A percentile compares a stretch with the other conserved stretches of the same genome.
Evolutionary conservation across 1,284 basidiomycete genomes (phyloP).

Genomic region (Exobasidium rhododendri): DNA sequence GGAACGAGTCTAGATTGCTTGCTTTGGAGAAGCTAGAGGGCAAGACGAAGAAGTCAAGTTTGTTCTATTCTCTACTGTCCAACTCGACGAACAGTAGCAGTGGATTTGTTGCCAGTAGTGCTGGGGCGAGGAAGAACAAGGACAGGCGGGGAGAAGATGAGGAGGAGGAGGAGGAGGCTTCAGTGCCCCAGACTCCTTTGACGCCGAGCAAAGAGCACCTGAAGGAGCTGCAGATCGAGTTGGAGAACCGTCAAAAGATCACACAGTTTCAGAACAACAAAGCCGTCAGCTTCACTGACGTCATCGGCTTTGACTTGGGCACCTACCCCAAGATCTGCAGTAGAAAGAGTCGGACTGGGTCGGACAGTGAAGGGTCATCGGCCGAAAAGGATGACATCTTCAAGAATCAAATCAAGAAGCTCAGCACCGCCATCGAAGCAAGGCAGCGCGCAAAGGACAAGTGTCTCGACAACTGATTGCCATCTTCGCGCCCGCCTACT

Average conservation of each 20-base stretch:
- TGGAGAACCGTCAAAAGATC: not conserved
- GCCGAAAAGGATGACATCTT: not conserved
- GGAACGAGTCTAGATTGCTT: constrained; percentile 7
- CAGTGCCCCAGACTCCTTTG: not conserved
- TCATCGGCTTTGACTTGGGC: constrained; percentile 4
- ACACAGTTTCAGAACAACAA: not conserved
- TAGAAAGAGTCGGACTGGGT: not conserved
- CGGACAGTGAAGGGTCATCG: not conserved
- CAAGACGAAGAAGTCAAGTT: not conserved
- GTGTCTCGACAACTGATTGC: not conserved
- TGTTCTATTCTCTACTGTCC: not conserved
- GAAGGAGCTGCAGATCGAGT: not conserved
- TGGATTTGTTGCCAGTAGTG: not conserved
- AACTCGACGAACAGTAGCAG: not conserved
- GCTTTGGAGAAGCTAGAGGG: constrained; percentile 11
- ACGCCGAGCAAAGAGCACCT: not conserved
- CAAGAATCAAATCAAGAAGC: not conserved
- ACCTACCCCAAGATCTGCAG: not conserved
- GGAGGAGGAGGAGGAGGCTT: not conserved
- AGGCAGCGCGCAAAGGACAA: constrained; percentile 1
- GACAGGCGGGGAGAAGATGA: not conserved
- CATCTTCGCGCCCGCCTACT: not conserved
- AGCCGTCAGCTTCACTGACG: constrained; percentile 1
- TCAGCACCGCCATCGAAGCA: not conserved
- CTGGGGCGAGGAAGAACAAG: not conserved